Conservation (phyloP, 208 protist genomes). For the Phytomonas francai region DNA sequence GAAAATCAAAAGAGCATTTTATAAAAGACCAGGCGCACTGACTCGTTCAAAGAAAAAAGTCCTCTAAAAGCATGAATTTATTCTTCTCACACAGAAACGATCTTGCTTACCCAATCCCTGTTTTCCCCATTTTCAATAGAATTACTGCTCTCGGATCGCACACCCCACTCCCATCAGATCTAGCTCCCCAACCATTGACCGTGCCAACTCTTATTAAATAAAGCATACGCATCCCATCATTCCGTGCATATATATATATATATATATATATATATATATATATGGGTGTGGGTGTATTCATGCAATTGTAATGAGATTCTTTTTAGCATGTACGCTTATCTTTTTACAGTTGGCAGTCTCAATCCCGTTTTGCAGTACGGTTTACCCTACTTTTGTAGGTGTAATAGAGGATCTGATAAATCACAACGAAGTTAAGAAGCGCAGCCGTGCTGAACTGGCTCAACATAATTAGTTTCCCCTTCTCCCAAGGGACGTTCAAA, state of each 20-base stretch:
- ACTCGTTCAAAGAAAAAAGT: background rate
- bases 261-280: background rate
- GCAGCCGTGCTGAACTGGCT: constrained; percentile 51
- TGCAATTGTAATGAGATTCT: no score
- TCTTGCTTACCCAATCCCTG: background rate
- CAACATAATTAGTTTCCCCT: constrained; percentile 65
- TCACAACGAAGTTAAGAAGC: constrained; percentile 51
- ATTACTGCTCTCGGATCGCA: background rate
- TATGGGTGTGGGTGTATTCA: no score
- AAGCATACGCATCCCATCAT: background rate
- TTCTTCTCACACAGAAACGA: background rate
- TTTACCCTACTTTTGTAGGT: constrained; percentile 11
- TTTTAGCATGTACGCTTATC: background rate
- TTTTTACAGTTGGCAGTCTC: background rate
- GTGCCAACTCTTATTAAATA: background rate
- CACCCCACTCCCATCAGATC: background rate
- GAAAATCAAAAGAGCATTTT: background rate
- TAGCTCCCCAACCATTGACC: background rate
- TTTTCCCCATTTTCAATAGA: background rate
- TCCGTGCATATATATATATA: background rate
- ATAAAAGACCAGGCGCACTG: background rate
- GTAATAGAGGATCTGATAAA: constrained; percentile 70
- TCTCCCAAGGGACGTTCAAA: constrained; percentile 73
- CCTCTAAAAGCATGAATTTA: background rate
- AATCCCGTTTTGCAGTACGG: background rate